phyloP scores from a whole-genome alignment of 257 asterid species.

The Scutellaria minor region DNA sequence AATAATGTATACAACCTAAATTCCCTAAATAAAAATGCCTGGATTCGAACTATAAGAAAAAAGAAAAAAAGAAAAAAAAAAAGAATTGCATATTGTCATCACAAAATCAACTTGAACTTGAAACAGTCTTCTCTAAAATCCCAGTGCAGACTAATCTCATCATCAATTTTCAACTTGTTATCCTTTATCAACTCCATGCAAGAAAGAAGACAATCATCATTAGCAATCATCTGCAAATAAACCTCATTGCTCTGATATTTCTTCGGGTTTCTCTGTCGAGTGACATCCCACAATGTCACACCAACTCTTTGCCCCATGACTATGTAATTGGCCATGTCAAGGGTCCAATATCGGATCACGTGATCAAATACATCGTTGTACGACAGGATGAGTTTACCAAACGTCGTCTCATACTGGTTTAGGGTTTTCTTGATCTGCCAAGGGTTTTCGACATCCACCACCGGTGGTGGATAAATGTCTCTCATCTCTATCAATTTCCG shows the following conservation, averaged over 20 bases:
- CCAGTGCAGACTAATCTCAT: slow-evolving; percentile 45
- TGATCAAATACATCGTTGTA: slow-evolving; percentile 38
- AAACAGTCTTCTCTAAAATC: slow-evolving; percentile 12
- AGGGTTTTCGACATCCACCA: neutral
- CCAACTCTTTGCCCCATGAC: slow-evolving; percentile 31
- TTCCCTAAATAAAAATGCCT: too few relatives aligned
- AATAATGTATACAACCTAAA: too few relatives aligned
- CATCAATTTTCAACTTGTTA: slow-evolving; percentile 29
- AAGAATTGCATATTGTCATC: neutral
- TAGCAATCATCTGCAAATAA: slow-evolving; percentile 31
- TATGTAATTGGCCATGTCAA: slow-evolving; percentile 31
- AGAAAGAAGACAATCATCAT: slow-evolving; percentile 27
- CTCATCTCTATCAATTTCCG: slow-evolving; percentile 18
- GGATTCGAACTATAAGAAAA: too few relatives aligned
- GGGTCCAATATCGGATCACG: slow-evolving; percentile 43
- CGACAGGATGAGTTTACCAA: slow-evolving; percentile 30
- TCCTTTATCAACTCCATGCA: slow-evolving; percentile 43
- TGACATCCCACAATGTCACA: slow-evolving; percentile 48
- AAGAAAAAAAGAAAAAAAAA: too few relatives aligned
- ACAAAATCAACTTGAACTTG: slow-evolving; percentile 17
- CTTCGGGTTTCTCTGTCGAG: slow-evolving; percentile 34
- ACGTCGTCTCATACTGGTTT: neutral
- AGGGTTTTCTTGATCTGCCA: slow-evolving; percentile 28
- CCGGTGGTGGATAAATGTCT: slow-evolving; percentile 11
- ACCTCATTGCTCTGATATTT: slow-evolving; percentile 20